phyloP scores from a whole-genome alignment of 768 basidiomycete genomes.

The Boletus huronensis region DNA sequence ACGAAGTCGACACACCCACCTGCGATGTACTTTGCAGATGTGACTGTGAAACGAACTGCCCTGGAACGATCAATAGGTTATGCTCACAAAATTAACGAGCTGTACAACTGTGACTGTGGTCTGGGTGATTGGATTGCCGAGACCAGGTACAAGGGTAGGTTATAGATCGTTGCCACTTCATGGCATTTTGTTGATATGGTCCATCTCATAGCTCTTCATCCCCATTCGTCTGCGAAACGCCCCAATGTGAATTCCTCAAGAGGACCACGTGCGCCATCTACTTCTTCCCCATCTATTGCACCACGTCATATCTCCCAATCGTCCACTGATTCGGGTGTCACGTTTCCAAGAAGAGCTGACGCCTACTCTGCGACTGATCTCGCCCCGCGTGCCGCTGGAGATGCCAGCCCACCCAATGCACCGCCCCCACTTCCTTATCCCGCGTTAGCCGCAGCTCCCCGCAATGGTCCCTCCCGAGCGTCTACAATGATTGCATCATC shows the following conservation, averaged over 20 bases:
- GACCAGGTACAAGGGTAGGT: conserved; percentile 52
- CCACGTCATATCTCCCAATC: conserved; percentile 66
- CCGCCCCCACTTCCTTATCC: conserved; percentile 74
- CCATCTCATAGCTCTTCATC: conserved; percentile 18
- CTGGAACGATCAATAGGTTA: conserved; percentile 72
- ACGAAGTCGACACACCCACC: conserved; percentile 49
- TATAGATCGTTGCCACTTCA: background rate
- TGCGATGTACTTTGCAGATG: conserved; percentile 69
- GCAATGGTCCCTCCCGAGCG: conserved; percentile 24
- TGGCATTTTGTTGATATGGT: conserved; percentile 1
- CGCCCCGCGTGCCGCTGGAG: conserved; percentile 42
- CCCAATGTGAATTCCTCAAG: conserved; percentile 19
- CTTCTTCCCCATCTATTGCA: conserved; percentile 46
- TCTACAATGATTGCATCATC: conserved; percentile 37
- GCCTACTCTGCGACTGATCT: conserved; percentile 78
- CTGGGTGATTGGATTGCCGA: conserved; percentile 70
- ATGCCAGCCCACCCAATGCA: conserved; percentile 50
- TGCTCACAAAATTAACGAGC: conserved; percentile 78
- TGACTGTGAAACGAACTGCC: conserved; percentile 50
- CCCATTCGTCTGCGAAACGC: conserved; percentile 27
- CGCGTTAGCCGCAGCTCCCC: conserved; percentile 46
- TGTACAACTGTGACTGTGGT: conserved; percentile 72
- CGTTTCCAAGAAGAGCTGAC: conserved; percentile 78
- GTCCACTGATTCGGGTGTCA: conserved; percentile 71
- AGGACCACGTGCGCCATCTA: conserved; percentile 33